phyloP scores from a whole-genome alignment of 805 yeast genomes.

The Teunomyces funiuensis region DNA sequence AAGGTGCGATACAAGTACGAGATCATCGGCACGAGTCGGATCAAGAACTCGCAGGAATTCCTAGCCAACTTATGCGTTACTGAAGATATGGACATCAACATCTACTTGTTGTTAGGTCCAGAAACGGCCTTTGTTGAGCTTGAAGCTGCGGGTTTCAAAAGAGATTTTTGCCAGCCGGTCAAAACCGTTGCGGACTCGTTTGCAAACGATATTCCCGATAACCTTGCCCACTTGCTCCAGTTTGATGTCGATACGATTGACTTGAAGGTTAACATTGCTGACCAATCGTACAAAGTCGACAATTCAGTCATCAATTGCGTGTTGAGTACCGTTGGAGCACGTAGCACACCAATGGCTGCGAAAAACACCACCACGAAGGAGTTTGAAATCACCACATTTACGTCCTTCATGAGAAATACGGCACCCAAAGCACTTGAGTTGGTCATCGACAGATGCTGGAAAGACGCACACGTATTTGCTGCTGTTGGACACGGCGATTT shows the following conservation, averaged over 20 bases:
- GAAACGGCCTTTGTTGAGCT: constrained; percentile 22
- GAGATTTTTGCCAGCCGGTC: constrained; percentile 24
- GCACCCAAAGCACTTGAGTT: constrained; percentile 31
- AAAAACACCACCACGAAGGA: constrained; percentile 9
- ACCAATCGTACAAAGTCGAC: constrained; percentile 17
- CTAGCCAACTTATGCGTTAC: constrained; percentile 27
- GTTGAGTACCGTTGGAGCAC: constrained; percentile 26
- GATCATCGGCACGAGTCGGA: constrained; percentile 42
- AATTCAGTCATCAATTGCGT: constrained; percentile 19
- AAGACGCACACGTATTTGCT: constrained; percentile 9
- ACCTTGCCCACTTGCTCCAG: constrained; percentile 20
- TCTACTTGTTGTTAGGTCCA: constrained; percentile 31
- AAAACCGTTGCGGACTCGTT: constrained; percentile 19
- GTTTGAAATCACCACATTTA: constrained; percentile 52
- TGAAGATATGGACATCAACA: constrained; percentile 13
- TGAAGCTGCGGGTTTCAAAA: constrained; percentile 16
- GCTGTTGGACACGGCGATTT: constrained; percentile 6
- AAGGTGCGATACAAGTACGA: constrained; percentile 46
- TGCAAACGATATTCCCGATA: constrained; percentile 27
- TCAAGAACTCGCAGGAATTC: constrained; percentile 26
- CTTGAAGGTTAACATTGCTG: constrained; percentile 16
- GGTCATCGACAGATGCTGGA: constrained; percentile 16
- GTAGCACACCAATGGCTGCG: constrained; percentile 9
- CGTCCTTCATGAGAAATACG: constrained; percentile 47
- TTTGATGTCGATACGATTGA: constrained; percentile 15